A percentile compares a stretch with the other conserved stretches of the same genome.
Evolutionary conservation across 176 grass and related monocot genomes (phyloP).

Genomic region (Musa acuminata): DNA sequence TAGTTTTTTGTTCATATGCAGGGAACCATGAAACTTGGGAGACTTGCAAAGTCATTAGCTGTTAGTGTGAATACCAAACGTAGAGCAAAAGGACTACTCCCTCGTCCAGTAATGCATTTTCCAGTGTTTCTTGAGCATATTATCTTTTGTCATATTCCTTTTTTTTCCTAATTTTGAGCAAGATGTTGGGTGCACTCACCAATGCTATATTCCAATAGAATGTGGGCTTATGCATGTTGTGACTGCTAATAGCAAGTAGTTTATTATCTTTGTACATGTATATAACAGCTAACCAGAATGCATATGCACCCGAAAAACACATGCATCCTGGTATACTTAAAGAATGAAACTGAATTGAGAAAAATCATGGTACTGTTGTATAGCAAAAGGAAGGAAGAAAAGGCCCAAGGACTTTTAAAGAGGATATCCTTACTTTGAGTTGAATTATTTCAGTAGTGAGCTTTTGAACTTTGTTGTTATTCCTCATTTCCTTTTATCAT

Average conservation of each 20-base stretch:
- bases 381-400: too few species aligned
- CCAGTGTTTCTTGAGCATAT: not conserved
- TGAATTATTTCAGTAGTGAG: too few species aligned
- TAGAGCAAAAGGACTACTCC: slow-evolving; percentile 87
- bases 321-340: too few species aligned
- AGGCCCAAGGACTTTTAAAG: too few species aligned
- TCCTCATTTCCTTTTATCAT: too few species aligned
- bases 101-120: slow-evolving; percentile 53
- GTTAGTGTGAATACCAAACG: slow-evolving; percentile 67
- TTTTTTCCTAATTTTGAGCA: slow-evolving; percentile 3
- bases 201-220: not conserved
- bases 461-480: too few species aligned
- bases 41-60: slow-evolving; percentile 85
- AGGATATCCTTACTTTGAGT: too few species aligned
- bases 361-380: too few species aligned
- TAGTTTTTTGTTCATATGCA: slow-evolving; percentile 27
- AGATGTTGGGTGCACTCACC: not conserved
- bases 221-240: not conserved
- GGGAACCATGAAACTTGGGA: slow-evolving; percentile 89
- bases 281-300: too few species aligned
- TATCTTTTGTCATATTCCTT: slow-evolving; percentile 22
- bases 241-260: not conserved
- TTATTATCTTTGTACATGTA: too few species aligned
- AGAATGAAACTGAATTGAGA: too few species aligned
- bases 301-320: too few species aligned